These are phyloP conservation scores for Rhinocladiella similis DNA, from an alignment of 2,329 filamentous ascomycete species.

Conservation along the genomic window DNA sequence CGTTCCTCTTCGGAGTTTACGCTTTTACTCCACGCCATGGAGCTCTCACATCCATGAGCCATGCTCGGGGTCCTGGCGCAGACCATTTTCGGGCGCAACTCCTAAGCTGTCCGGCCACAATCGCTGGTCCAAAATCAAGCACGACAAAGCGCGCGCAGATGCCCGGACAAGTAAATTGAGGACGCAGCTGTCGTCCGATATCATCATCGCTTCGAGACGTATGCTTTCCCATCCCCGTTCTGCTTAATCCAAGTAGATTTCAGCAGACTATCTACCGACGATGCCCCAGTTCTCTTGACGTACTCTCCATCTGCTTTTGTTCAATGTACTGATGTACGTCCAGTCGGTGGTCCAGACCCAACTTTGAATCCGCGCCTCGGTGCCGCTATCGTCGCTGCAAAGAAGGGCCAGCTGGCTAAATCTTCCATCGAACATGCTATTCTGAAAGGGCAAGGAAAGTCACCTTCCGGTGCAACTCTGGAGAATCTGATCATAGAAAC, in stretches of 20 bases:
- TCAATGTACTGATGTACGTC: slow-evolving; percentile 2
- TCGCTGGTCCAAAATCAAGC: slow-evolving; percentile 94
- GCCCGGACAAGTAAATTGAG: slow-evolving; percentile 70
- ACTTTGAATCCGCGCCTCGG: slow-evolving; percentile 75
- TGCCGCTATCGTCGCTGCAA: slow-evolving; percentile 71
- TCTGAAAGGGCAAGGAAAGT: slow-evolving; percentile 82
- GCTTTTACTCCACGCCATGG: neutral
- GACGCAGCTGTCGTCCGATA: slow-evolving; percentile 66
- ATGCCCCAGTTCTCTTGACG: neutral
- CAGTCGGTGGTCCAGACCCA: slow-evolving; percentile 74
- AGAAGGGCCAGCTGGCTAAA: slow-evolving; percentile 85
- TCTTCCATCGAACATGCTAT: slow-evolving; percentile 80
- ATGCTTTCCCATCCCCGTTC: slow-evolving; percentile 29
- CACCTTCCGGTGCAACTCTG: slow-evolving; percentile 70
- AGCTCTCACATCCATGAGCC: slow-evolving; percentile 10
- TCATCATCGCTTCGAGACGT: slow-evolving; percentile 76
- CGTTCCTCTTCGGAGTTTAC: neutral
- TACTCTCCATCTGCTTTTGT: neutral
- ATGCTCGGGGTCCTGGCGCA: neutral
- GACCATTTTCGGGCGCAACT: slow-evolving; percentile 16
- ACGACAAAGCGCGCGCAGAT: slow-evolving; percentile 89
- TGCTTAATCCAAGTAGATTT: too few relatives aligned
- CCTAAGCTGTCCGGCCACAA: slow-evolving; percentile 68
- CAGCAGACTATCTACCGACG: neutral
- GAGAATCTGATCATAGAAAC: slow-evolving; percentile 51